Evolutionary conservation across 2,329 filamentous ascomycete genomes (phyloP), one percentile per base, ranked within the genome.

Genomic region (Claviceps pazoutovae): DNA sequence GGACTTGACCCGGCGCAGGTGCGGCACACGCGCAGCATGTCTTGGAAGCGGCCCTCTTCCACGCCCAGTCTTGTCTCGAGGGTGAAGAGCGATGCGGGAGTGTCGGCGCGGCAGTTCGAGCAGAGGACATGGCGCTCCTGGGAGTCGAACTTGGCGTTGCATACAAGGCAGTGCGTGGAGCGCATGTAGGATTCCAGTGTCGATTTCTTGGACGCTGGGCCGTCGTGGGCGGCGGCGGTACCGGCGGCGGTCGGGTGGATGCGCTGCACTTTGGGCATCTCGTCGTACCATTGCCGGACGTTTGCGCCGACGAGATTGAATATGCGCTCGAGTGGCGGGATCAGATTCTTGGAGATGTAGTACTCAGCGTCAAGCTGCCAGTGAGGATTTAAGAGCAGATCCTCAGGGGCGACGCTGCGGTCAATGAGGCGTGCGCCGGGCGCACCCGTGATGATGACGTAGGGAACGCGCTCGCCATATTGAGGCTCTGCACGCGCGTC

Each of bases 111-210:
- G 64, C 87, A 91, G 11, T 64, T 57, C 1, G 61, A 60, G 64
- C 86, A 90, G 5, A 89, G 68, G 0, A 68, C 65, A 1, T 62
- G 61, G 21, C 59, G 62, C 47, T 66, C 61, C 41, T 57, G 54
- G 0, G 54, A 49, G 19, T 44, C 42, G 38, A 62, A 65, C 42
- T 60, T 65, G 30, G 54, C 52, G 59, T 48, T 60, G 66, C 93
- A 98, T 16, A 91, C 77, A 5, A 91, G 68, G 63, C 93, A 98
- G 2, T 82, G 79, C 0, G 83, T 84, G 0, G 82, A 82, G 56
- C 80, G 84, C 82, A 97, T 84, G 68, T 96, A 98, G n/a, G 80
- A 85, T 62, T 97, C 93, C n/a, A 98, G 76, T 0, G 89, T 96
- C 64, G 79, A 85, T 62, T 78, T 83, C 59, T 68, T 68, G 60